These are phyloP conservation scores for Salvia rosmarinus DNA, from an alignment of 257 asterid species.

Conservation along the genomic window DNA sequence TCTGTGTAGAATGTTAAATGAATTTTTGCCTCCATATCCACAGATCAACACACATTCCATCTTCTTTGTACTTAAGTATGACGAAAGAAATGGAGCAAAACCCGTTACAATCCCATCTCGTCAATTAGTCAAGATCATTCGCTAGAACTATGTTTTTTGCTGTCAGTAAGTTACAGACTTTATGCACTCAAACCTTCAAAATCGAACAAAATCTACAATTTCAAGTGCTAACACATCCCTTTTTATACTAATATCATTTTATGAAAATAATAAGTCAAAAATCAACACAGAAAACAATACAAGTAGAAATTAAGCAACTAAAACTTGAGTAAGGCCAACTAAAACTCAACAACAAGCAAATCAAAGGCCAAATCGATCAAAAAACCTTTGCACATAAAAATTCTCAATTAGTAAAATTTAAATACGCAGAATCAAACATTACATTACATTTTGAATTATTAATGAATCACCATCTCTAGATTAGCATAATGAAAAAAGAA, in stretches of 20 bases:
- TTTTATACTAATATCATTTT: background rate
- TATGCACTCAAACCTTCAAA: slow-evolving; percentile 9
- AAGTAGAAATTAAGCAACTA: background rate
- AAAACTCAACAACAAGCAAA: background rate
- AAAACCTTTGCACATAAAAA: background rate
- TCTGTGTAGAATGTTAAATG: background rate
- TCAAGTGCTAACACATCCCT: slow-evolving; percentile 6
- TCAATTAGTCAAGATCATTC: slow-evolving; percentile 7
- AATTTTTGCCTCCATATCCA: background rate
- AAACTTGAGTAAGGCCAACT: background rate
- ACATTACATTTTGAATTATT: background rate
- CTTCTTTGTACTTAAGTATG: background rate
- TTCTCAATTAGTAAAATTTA: slow-evolving; percentile 6
- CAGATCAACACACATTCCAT: background rate
- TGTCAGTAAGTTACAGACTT: background rate
- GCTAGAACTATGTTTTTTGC: slow-evolving; percentile 4
- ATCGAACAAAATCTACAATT: slow-evolving; percentile 7
- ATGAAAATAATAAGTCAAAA: slow-evolving; percentile 5
- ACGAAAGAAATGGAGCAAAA: background rate
- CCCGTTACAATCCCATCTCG: background rate
- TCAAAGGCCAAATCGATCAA: background rate
- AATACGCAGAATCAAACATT: background rate
- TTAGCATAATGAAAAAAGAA: background rate
- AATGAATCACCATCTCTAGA: background rate
- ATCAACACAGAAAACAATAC: background rate